Base-by-base conservation (phyloP, 768 basidiomycete genomes). In the Lentinus tigrinus region DNA sequence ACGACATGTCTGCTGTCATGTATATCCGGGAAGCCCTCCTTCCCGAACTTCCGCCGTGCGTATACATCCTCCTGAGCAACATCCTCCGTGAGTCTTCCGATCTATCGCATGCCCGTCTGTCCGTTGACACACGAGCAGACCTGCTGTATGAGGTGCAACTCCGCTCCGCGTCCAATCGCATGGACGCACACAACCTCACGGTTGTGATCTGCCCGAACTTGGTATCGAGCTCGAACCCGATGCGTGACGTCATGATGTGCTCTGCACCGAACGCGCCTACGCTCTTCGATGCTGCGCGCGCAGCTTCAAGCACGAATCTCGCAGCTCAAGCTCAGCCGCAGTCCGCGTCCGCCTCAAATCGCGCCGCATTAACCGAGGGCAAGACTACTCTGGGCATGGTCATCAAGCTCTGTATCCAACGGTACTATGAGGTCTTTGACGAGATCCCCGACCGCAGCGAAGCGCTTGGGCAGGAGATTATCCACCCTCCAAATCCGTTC, bases 361-460 rank as follows among this genome's bases (percentile, higher is more conserved):
- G 69, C n/a, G 67, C 68, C 46, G 63, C 75, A 2, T 64, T 63
- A 27, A 59, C 61, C 3, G 80, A 83, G 64, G 81, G 80, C 34
- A 75, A 74, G 62, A 84, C 84, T 9, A 91, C 90, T 0, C 75
- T 94, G 0, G 91, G 90, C 3, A 75, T 78, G 60, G 75, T 93
- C 40, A 77, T 93, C 70, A 85, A 85, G 67, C 73, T 91, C 42
- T 93, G 89, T 70, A 92, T 93, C 50, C 81, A 88, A 65, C 83
- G 83, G 42, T 94, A 93, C 69, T 93, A 87, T 69, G 92, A 94
- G 68, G 76, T 93, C 28, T 94, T 94, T 64, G 91, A 93, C 67
- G 92, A 93, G 63, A 72, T 88, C n/a, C 73, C 70, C 56, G 92
- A 93, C 72, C 81, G 85, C 16, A 80, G 79, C 57, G 90, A 92